phyloP scores from a whole-genome alignment of 2,329 filamentous ascomycete species.

The Microdochium bolleyi region DNA sequence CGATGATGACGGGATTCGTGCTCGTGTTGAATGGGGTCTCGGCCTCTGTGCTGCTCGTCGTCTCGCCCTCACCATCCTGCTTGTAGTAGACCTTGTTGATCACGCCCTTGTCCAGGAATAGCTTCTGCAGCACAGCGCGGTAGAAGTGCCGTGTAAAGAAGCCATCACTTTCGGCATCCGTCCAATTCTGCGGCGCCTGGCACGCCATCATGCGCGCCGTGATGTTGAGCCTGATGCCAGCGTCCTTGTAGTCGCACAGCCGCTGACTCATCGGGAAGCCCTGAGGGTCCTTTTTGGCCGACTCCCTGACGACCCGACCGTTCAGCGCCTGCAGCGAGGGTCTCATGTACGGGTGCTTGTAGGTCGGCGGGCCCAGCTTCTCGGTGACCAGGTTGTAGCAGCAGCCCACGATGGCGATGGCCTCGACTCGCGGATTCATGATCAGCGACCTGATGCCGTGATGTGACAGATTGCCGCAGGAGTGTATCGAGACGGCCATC shows the following conservation, averaged over 20 bases:
- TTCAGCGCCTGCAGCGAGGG: slow-evolving; percentile 59
- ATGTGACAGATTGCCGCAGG: slow-evolving; percentile 94
- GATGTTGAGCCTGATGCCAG: slow-evolving; percentile 80
- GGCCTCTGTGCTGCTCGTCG: slow-evolving; percentile 7
- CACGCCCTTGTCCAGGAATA: slow-evolving; percentile 82
- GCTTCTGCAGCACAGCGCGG: slow-evolving; percentile 79
- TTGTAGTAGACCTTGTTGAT: slow-evolving; percentile 50
- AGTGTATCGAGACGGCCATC: slow-evolving; percentile 93
- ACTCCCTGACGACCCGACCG: slow-evolving; percentile 60
- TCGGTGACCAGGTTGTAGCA: slow-evolving; percentile 97
- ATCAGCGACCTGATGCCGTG: slow-evolving; percentile 82
- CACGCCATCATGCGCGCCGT: slow-evolving; percentile 98
- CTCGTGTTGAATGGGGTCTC: slow-evolving; percentile 43
- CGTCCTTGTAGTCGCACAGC: slow-evolving; percentile 48
- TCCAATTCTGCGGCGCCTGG: slow-evolving; percentile 93
- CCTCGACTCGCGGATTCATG: slow-evolving; percentile 74
- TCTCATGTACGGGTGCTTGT: slow-evolving; percentile 72
- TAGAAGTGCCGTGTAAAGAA: slow-evolving; percentile 95
- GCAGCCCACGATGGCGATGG: slow-evolving; percentile 94
- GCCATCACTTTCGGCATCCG: slow-evolving; percentile 64
- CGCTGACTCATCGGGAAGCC: slow-evolving; percentile 87
- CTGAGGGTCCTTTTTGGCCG: slow-evolving; percentile 71
- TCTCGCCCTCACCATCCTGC: slow-evolving; percentile 19
- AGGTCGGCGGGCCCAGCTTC: slow-evolving; percentile 75
- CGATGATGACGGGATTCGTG: slow-evolving; percentile 78